Evolutionary conservation across 2,329 filamentous ascomycete species (phyloP).

Genomic region (Cladosporium sp.): DNA sequence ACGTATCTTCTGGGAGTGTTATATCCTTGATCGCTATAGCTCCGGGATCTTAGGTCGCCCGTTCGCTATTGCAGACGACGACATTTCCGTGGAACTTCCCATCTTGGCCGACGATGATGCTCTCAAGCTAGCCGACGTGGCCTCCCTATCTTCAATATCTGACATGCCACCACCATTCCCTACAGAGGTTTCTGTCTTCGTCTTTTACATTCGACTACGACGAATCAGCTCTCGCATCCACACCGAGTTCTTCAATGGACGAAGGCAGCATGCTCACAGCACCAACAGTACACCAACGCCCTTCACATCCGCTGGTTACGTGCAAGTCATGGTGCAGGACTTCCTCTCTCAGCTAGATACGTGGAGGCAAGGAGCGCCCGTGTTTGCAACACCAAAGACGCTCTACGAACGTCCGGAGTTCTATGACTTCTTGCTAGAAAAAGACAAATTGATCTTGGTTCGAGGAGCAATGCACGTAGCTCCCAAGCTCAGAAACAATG

Average conservation of each 20-base stretch:
- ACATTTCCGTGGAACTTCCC: constrained; percentile 37
- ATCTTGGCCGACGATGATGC: constrained; percentile 32
- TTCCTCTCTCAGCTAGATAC: constrained; percentile 34
- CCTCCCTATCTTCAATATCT: constrained; percentile 16
- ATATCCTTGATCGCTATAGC: constrained; percentile 44
- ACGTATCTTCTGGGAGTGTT: constrained; percentile 44
- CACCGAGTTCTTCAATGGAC: constrained; percentile 7
- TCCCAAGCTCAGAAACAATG: constrained; percentile 30
- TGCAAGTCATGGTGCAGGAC: constrained; percentile 24
- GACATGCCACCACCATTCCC: not conserved
- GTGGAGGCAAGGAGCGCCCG: constrained; percentile 35
- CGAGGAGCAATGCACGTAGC: constrained; percentile 39
- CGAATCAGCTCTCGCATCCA: constrained; percentile 40
- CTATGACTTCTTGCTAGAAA: constrained; percentile 41
- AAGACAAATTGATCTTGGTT: constrained; percentile 40
- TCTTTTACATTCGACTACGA: constrained; percentile 37
- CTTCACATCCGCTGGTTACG: constrained; percentile 16
- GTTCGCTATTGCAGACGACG: constrained; percentile 39
- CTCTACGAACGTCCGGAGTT: constrained; percentile 44
- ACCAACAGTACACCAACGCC: not conserved
- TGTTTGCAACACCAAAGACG: constrained; percentile 32
- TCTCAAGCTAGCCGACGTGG: constrained; percentile 15
- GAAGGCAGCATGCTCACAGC: constrained; percentile 1
- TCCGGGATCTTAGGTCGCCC: constrained; percentile 41
- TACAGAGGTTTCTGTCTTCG: constrained; percentile 37